Evolutionary conservation across 1,284 basidiomycete species (phyloP).

Genomic region (Cutaneotrichosporon sp.): DNA sequence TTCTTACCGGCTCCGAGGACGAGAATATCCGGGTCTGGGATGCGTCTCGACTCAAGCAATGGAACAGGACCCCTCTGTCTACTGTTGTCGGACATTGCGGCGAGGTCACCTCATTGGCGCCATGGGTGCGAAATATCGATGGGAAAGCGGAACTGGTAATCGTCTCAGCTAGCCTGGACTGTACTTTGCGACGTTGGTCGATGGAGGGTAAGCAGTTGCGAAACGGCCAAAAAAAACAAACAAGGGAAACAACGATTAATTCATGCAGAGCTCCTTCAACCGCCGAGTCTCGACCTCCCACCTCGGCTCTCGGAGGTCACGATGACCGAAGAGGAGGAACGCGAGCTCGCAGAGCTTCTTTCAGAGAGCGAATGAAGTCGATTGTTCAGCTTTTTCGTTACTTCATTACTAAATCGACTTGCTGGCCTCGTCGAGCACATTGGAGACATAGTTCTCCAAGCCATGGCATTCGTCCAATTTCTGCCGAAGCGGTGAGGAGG

Average conservation of each 20-base stretch:
- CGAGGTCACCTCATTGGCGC: conserved; percentile 65
- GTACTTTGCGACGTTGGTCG: conserved; percentile 76
- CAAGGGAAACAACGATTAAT: background rate
- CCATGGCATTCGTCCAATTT: conserved; percentile 18
- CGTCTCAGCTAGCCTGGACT: conserved; percentile 73
- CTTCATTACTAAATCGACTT: background rate
- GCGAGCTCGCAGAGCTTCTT: conserved; percentile 72
- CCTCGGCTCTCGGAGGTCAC: conserved; percentile 16
- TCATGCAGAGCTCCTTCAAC: conserved; percentile 34
- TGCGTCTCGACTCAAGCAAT: conserved; percentile 41
- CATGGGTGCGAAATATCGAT: conserved; percentile 60
- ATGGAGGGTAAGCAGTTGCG: conserved; percentile 56
- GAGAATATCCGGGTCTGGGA: conserved; percentile 66
- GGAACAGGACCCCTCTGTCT: conserved; percentile 46
- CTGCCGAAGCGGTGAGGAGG: conserved; percentile 18
- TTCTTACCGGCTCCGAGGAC: conserved; percentile 64
- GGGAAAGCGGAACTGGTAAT: conserved; percentile 54
- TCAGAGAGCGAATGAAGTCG: conserved; percentile 49
- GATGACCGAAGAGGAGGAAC: conserved; percentile 47
- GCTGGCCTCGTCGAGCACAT: conserved; percentile 10
- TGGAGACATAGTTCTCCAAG: conserved; percentile 30
- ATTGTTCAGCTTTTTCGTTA: background rate
- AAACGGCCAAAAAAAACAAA: background rate
- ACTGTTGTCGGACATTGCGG: conserved; percentile 79
- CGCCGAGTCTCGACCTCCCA: conserved; percentile 27